Base-by-base conservation (phyloP, 2,329 filamentous ascomycete genomes). In the Drechmeria coniospora region DNA sequence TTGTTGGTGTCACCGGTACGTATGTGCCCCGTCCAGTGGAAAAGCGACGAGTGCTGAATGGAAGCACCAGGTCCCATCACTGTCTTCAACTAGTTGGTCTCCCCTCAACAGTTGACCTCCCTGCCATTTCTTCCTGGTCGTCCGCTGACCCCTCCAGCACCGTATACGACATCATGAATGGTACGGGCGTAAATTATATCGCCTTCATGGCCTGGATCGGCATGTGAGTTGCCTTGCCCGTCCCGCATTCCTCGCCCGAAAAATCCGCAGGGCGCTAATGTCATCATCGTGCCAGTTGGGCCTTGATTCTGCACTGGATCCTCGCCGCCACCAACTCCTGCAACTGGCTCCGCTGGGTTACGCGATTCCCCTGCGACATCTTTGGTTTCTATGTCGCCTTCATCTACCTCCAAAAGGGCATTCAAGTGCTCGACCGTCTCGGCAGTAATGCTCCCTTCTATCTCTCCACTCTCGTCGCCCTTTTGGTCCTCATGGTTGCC, bases 361-460 rank as follows among this genome's bases (percentile, higher is more conserved):
- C 84, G 1, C 69, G 82, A 10, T 93, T 93, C 48, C 83, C 82
- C 15, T 92, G 84, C 54, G 84, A 93, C 50, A 90, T 87, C 43
- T 92, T 93, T 40, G 84, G 83, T 27, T 92, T 92, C 56, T 92
- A 92, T 47, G 83, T 92, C 26, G 83, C 83, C 31, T 84, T 80
- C 46, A 87, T 92, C 51, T 92, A 92, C 47, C 63, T 92, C 13
- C 82, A 92, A 46, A 92, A 92, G 53, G 83, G 83, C 11, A 77
- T 92, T 35, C 81, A 92, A 52, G 80, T 92, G 10, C 65, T 92
- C 13, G 76, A 74, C 23, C 67, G 77, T 9, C 78, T 92, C 43
- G 84, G 79, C 51, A 45, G 61, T 49, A 52, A 60, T 39, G 64
- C 61, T 26, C 68, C 78, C 47, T 59, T 90, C 58, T 92, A 92